These are phyloP conservation scores for Lepidium sativum DNA, from an alignment of 345 rosid species.

Conservation along the genomic window DNA sequence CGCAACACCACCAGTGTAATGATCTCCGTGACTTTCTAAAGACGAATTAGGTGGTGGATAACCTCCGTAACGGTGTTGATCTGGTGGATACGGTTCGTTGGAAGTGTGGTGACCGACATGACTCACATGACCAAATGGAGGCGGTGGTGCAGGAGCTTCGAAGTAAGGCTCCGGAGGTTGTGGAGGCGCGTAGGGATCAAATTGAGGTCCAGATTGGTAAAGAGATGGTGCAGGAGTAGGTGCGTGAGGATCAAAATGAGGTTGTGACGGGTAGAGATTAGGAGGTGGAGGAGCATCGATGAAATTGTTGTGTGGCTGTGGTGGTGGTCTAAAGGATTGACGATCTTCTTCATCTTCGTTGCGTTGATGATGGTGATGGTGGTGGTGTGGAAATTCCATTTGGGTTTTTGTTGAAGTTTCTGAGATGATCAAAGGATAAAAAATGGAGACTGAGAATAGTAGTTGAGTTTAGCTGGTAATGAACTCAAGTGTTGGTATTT, in stretches of 20 bases:
- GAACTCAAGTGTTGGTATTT: background rate
- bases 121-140: constrained; percentile 33
- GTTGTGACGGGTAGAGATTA: background rate
- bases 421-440: background rate
- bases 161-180: constrained; percentile 20
- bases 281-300: constrained; percentile 3
- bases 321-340: constrained; percentile 34
- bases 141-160: constrained; percentile 31
- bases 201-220: constrained; percentile 5
- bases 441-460: too few species aligned
- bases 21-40: constrained; percentile 9
- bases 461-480: background rate
- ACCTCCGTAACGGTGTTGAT: constrained; percentile 8
- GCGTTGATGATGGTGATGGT: constrained; percentile 22
- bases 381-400: constrained; percentile 46
- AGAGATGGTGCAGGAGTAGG: constrained; percentile 27
- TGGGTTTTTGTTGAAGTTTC: background rate
- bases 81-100: constrained; percentile 18
- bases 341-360: constrained; percentile 31
- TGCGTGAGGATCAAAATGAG: constrained; percentile 26
- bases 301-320: constrained; percentile 21
- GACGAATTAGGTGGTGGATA: constrained; percentile 26
- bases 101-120: constrained; percentile 31
- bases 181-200: constrained; percentile 18
- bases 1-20: constrained; percentile 16